Evolutionary conservation across 2,329 filamentous ascomycete genomes (phyloP).

Genomic region (Paecilomyces formosus): DNA sequence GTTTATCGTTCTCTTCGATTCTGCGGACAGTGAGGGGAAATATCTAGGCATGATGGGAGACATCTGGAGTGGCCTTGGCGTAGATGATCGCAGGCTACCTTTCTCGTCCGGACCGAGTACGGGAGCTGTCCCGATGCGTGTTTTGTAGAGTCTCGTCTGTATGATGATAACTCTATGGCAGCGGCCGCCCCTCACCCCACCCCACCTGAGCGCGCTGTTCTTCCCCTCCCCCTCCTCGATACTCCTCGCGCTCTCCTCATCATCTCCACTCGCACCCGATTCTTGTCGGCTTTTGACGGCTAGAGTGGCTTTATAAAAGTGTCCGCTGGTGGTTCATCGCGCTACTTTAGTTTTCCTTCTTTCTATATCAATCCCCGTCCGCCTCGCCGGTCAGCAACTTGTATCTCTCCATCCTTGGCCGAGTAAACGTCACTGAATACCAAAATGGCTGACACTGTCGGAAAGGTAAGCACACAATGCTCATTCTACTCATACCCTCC

Average conservation of each 20-base stretch:
- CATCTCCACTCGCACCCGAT: not conserved
- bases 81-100: not conserved
- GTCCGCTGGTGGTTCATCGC: not conserved
- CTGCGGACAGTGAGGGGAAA: not conserved
- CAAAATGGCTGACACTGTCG: slow-evolving; percentile 50
- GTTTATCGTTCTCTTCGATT: not conserved
- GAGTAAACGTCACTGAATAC: not conserved
- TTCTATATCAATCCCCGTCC: not conserved
- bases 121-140: not conserved
- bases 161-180: no score
- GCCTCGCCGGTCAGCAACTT: not conserved
- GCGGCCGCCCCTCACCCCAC: not conserved
- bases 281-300: not conserved
- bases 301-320: not conserved
- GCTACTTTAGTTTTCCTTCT: not conserved
- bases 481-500: not conserved
- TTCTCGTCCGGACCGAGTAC: not conserved
- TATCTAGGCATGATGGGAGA: not conserved
- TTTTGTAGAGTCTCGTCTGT: not conserved
- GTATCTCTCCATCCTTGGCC: not conserved
- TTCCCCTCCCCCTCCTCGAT: not conserved
- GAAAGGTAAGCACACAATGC: slow-evolving; percentile 39
- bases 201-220: not conserved
- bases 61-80: no score
- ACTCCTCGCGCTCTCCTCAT: not conserved